Conservation (phyloP, 2,329 filamentous ascomycete genomes). For the Aspergillus quadricinctus region DNA sequence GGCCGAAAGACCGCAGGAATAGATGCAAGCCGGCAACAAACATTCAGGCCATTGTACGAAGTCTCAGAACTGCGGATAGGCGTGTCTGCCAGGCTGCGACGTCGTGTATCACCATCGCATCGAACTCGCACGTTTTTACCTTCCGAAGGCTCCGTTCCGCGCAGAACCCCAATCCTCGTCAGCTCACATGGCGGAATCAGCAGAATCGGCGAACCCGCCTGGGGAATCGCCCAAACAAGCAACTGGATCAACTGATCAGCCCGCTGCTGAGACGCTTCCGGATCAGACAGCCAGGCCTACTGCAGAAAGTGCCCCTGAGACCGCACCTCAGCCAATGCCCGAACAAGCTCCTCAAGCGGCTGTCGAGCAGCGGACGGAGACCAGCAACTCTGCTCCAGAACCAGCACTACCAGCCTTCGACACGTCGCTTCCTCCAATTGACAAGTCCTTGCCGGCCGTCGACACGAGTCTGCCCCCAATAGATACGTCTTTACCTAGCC, state of each 20-base stretch:
- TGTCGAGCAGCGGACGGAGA: background rate
- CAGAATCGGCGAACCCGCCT: slow-evolving; percentile 16
- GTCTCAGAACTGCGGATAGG: background rate
- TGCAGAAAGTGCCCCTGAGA: background rate
- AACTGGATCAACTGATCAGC: slow-evolving; percentile 7
- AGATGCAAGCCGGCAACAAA: background rate
- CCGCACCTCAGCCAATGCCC: background rate
- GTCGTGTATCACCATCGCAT: background rate
- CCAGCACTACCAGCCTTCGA: slow-evolving; percentile 13
- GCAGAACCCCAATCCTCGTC: background rate
- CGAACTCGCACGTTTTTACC: background rate
- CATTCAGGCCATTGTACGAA: background rate
- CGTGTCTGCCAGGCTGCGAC: background rate
- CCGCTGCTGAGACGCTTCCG: background rate
- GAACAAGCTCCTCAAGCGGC: background rate
- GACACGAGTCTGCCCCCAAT: slow-evolving; percentile 23
- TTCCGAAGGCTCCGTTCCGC: background rate
- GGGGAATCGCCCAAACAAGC: slow-evolving; percentile 15
- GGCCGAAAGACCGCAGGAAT: background rate
- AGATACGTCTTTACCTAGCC: slow-evolving; percentile 22
- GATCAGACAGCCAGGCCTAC: slow-evolving; percentile 1
- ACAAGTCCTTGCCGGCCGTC: slow-evolving; percentile 23
- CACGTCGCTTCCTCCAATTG: slow-evolving; percentile 19
- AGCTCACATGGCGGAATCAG: slow-evolving; percentile 17
- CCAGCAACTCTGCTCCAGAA: slow-evolving; percentile 7